Evolutionary conservation across 140 eudicot genomes (phyloP).

Genomic region (Cichorium intybus): DNA sequence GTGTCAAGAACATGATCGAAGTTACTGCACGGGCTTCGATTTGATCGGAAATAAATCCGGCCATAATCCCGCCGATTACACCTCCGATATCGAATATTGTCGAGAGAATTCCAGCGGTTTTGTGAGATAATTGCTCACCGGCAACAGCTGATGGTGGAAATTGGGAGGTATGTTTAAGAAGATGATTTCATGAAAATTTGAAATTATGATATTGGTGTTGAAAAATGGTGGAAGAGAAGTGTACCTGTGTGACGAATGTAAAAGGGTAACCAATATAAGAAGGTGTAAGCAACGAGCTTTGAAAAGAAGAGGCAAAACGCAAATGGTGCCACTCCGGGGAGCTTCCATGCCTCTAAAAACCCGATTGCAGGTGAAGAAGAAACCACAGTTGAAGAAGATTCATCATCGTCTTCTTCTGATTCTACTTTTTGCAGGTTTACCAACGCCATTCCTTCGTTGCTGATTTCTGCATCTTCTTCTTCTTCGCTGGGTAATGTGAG

Average conservation of each 20-base stretch:
- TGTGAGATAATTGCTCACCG: constrained; percentile 84
- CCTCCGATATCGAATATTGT: constrained; percentile 90
- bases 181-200: background rate
- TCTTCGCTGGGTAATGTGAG: constrained; percentile 50
- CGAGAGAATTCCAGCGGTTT: constrained; percentile 89
- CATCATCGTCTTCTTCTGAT: constrained; percentile 35
- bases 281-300: constrained; percentile 95
- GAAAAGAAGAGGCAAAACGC: constrained; percentile 91
- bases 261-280: constrained; percentile 96
- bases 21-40: constrained; percentile 88
- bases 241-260: constrained; percentile 92
- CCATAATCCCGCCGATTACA: constrained; percentile 75
- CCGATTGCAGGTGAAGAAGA: constrained; percentile 59
- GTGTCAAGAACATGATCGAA: constrained; percentile 48
- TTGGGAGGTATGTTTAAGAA: background rate
- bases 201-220: background rate
- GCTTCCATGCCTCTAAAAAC: constrained; percentile 88
- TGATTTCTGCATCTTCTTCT: constrained; percentile 43
- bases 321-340: constrained; percentile 78
- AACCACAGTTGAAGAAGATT: constrained; percentile 17
- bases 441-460: constrained; percentile 52
- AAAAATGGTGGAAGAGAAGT: background rate
- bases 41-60: constrained; percentile 74
- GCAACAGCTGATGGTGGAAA: constrained; percentile 57
- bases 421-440: constrained; percentile 46